Evolutionary conservation across 2,329 filamentous ascomycete species (phyloP).

Genomic region (Pestalotiopsis sp.): DNA sequence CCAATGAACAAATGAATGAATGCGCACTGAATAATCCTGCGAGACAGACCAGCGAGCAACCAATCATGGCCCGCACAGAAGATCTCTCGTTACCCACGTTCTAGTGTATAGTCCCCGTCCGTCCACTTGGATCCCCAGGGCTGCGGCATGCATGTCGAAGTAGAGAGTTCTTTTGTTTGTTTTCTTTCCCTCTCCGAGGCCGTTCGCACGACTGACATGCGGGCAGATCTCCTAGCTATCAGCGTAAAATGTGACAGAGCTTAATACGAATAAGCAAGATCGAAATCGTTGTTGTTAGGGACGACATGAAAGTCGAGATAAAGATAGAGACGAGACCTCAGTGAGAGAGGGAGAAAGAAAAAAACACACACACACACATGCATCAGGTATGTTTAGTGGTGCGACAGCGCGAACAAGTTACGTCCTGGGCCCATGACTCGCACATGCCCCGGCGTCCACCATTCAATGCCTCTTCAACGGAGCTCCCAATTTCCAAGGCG

Average conservation of each 20-base stretch:
- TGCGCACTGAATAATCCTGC: background rate
- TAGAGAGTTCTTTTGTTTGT: too few species aligned
- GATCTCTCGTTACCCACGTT: background rate
- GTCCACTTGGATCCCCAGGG: background rate
- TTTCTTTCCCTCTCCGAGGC: background rate
- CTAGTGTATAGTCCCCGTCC: background rate
- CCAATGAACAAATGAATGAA: background rate
- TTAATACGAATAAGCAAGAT: too few species aligned
- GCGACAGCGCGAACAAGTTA: background rate
- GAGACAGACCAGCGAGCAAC: background rate
- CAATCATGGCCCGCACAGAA: background rate
- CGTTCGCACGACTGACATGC: too few species aligned
- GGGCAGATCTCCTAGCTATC: too few species aligned
- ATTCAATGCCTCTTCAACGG: background rate
- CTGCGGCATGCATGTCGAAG: background rate
- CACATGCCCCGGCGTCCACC: background rate
- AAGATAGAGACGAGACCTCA: too few species aligned
- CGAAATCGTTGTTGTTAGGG: too few species aligned
- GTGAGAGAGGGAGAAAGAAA: background rate
- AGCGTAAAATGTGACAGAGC: too few species aligned
- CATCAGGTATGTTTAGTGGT: background rate
- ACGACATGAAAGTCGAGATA: too few species aligned
- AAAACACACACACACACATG: background rate
- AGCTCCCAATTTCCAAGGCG: background rate
- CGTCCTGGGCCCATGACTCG: background rate